Evolutionary conservation across 2,329 filamentous ascomycete genomes (phyloP), one percentile per base, ranked within the genome.

Genomic region (Colletotrichum zoysiae): DNA sequence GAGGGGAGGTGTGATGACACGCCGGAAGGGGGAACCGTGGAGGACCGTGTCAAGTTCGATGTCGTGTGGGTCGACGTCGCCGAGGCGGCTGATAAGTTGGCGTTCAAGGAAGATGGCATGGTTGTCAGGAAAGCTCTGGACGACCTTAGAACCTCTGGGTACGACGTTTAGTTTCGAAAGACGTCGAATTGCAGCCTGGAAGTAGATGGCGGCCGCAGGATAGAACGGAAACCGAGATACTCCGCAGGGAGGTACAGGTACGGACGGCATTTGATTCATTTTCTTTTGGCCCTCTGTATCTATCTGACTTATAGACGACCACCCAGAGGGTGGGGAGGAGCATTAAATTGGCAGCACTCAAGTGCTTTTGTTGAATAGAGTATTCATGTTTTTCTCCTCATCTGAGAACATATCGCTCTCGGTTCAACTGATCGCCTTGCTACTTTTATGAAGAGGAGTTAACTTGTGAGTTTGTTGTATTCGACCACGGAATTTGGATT

Each of bases 31-130:
- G 40, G 59, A 55, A 59, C 55, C 20, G n/a, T 33, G 0, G 64
- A 68, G 48, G 78, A 76, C 38, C 65, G 60, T 8, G 75, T 73
- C 18, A 80, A 78, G 6, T 79, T 78, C 65, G 79, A 82, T 51
- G 42, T 76, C 7, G 74, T 76, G 56, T 79, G 77, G 77, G 75
- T 76, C n/a, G 67, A 75, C 30, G 76, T 74, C 3, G 65, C 67
- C 6, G 75, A 76, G 11, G 77, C 76, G 11, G 67, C 76, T 1
- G 60, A 55, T 11, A 74, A 70, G 30, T 76, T 79, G 74, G 75
- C 74, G 35, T 74, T 74, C 30, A 68, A 72, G 26, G 76, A 75
- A 3, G 75, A 79, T 50, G 73, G 74, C 5, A 73, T 75, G 46
- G 78, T 77, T 11, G 74, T 79, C 50, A 74, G 76, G 16, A 78